Percentiles rank a stretch among this genome's conserved stretches.
These are phyloP conservation scores for Byssoonygena ceratinophila DNA, from an alignment of 2,329 filamentous ascomycete genomes.

Conservation along the genomic window DNA sequence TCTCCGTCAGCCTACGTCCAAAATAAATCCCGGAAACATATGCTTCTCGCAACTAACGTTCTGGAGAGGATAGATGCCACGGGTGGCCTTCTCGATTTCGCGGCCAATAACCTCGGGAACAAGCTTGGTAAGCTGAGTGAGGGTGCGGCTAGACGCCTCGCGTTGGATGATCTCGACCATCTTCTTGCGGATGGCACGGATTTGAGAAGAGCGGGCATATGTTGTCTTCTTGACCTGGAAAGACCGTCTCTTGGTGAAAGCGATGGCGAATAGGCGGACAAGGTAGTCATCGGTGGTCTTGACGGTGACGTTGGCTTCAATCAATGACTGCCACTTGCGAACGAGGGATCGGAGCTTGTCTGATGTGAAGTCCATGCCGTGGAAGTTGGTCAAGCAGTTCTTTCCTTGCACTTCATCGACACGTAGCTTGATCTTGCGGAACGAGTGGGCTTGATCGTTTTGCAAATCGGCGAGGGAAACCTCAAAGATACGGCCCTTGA, in stretches of 20 bases:
- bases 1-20: conserved; percentile 9
- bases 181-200: conserved; percentile 97
- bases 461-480: conserved; percentile 97
- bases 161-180: conserved; percentile 98
- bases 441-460: conserved; percentile 99
- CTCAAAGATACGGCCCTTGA: conserved; percentile 98
- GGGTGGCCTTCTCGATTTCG: conserved; percentile 98
- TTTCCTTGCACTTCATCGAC: conserved; percentile 99
- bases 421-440: conserved; percentile 98
- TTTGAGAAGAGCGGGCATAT: conserved; percentile 93
- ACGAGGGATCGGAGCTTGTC: conserved; percentile 99
- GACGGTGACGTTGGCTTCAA: conserved; percentile 99
- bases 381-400: conserved; percentile 99
- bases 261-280: conserved; percentile 95
- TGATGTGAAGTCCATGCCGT: conserved; percentile 99
- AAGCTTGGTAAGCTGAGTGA: conserved; percentile 94
- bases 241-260: conserved; percentile 96
- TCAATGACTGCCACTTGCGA: conserved; percentile 98
- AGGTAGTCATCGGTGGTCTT: conserved; percentile 99
- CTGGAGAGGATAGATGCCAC: conserved; percentile 99
- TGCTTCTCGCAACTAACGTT: conserved; percentile 55
- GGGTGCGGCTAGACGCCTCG: conserved; percentile 87
- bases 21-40: neutral
- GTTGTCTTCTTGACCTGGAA: conserved; percentile 99
- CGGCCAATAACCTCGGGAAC: conserved; percentile 99